Base-by-base conservation (phyloP, 2,329 filamentous ascomycete species). In the Chlorencoelia australis region DNA sequence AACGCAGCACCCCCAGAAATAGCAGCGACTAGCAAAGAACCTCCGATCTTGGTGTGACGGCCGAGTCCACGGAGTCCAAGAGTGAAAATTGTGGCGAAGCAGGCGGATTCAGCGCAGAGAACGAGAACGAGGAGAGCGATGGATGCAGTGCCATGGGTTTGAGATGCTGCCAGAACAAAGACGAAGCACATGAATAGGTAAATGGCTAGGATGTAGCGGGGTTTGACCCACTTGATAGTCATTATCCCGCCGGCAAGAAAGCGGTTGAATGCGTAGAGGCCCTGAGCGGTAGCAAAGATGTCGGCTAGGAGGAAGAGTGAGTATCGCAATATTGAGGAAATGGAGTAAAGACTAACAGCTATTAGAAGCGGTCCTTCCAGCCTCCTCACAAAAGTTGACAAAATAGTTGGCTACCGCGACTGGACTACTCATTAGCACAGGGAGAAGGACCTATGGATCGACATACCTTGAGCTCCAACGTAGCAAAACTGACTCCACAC, bases 81-180 rank as follows among this genome's bases (percentile, higher is more conserved):
- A 0, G 82, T 81, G 19, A 88, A 75, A 52, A 88, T 87, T 15
- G 82, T 87, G 0, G 83, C 82, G 65, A 88, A 89, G 55, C 79
- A 81, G 54, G 84, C 80, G 7, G 72, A 79, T 60, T 85, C 82
- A 58, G 86, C 88, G 63, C 86, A 86, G n/a, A 87, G 65, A 3
- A 79, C 75, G 7, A 83, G 45, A 57, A 74, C 82, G 22, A 86
- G 69, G 67, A 85, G 75, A 3, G 67, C 63, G 43, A 75, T 42
- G 20, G 24, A 28, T 6, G 25, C 39, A 1, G 35, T 37, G 19
- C 39, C 41, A 5, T 16, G 14, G 6, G 33, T 18, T 31, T 32
- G 17, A 15, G 30, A 37, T 9, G 36, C 36, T 4, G 33, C 17
- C 15, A 37, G 19, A 4, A 35, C 22, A 8, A 35, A 87, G 43